A percentile compares a stretch with the other conserved stretches of the same genome.
Conservation (phyloP, 2,329 filamentous ascomycete species). For the Ophiostoma quercus region DNA sequence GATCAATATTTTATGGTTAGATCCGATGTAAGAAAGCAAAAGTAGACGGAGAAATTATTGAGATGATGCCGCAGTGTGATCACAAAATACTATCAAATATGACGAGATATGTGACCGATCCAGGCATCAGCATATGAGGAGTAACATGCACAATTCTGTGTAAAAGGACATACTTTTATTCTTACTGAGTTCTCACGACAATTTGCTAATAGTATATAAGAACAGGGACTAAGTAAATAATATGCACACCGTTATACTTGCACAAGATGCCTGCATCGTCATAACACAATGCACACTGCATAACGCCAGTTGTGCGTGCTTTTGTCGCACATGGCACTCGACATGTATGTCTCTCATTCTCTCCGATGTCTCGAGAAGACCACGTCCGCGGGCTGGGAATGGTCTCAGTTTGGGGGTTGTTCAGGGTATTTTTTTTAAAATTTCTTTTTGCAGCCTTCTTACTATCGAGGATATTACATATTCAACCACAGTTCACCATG, state of each 20-base stretch:
- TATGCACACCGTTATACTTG: background rate
- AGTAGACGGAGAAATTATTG: background rate
- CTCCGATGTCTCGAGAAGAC: constrained; percentile 11
- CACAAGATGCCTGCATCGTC: background rate
- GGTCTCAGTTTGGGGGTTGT: background rate
- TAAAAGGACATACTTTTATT: background rate
- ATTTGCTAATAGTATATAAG: too few species aligned
- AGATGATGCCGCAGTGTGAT: background rate
- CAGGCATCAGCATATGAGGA: background rate
- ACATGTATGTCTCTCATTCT: constrained; percentile 14
- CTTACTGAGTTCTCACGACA: background rate
- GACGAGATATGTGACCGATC: constrained; percentile 11
- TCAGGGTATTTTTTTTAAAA: background rate
- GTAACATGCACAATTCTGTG: background rate
- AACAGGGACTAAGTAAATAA: background rate
- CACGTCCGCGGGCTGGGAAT: constrained; percentile 10
- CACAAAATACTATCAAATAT: background rate
- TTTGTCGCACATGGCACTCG: constrained; percentile 2
- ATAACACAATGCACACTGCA: constrained; percentile 11
- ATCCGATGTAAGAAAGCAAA: background rate
- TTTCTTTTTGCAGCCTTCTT: background rate
- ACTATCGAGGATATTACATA: background rate
- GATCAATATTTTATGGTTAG: background rate
- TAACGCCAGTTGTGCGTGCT: background rate
- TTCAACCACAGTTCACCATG: background rate